Evolutionary conservation across 208 protist genomes (phyloP).

Genomic region (Herpetomonas muscarum): DNA sequence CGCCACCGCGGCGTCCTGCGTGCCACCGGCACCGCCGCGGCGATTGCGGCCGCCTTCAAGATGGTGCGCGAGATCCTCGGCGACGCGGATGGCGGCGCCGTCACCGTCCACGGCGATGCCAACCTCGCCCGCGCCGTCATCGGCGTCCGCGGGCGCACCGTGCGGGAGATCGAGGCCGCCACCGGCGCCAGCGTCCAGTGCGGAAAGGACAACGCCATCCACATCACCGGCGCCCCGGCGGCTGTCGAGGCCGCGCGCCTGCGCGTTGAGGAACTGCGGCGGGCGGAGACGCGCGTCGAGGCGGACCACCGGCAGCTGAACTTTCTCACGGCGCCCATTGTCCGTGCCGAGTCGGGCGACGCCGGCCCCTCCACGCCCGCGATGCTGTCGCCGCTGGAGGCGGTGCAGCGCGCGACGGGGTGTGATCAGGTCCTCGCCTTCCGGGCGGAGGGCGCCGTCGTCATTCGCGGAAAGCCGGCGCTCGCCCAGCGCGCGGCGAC

Average conservation of each 20-base stretch:
- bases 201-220: constrained; percentile 21
- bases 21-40: background rate
- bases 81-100: constrained; percentile 12
- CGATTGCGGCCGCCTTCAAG: background rate
- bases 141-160: constrained; percentile 22
- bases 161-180: constrained; percentile 29
- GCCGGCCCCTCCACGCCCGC: background rate
- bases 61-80: background rate
- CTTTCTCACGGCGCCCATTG: constrained; percentile 30
- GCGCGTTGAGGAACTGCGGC: constrained; percentile 23
- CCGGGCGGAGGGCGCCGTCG: constrained; percentile 28
- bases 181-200: constrained; percentile 35
- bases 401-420: constrained; percentile 23
- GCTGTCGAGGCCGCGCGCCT: constrained; percentile 20
- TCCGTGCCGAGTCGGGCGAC: constrained; percentile 9
- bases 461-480: constrained; percentile 31
- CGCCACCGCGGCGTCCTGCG: constrained; percentile 5
- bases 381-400: constrained; percentile 33
- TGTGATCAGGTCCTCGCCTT: constrained; percentile 37
- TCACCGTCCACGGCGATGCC: constrained; percentile 29
- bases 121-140: constrained; percentile 23
- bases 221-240: constrained; percentile 21
- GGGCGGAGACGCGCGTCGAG: constrained; percentile 27
- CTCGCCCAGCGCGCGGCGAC: constrained; percentile 21
- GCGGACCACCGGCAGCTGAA: constrained; percentile 15